Base-by-base conservation (phyloP, 306 rosid genomes). In the Cucurbita argyrosperma region DNA sequence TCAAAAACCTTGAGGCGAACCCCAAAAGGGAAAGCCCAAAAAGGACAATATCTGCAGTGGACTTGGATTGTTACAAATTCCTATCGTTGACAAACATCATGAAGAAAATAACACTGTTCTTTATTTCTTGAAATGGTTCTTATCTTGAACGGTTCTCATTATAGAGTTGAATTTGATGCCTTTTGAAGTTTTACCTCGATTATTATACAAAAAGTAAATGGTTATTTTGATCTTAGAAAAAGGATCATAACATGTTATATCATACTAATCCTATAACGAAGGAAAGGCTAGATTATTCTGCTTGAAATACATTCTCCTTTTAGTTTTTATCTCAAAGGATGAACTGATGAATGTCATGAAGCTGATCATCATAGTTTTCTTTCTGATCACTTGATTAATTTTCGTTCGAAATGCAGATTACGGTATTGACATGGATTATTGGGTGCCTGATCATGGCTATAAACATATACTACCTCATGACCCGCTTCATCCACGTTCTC, bases 401-500 rank as follows among this genome's bases (percentile, higher is more conserved):
- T n/a, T 16, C 0, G 16, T 35, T 70, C 2, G 60, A 49, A 70
- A 51, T 83, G 87, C 87, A 94, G 99, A 78, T 89, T 58, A 79
- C 96, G 3, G 80, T 79, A 5, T 10, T 88, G n/a, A 91, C 96
- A 68, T 91, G 99, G 97, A 77, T 94, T 58, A 82, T 94, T 8
- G 87, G 90, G 37, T 80, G 74, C 62, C 78, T 83, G 60, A 80
- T 94, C 51, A 94, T 94, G 97, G 86, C 84, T 76, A 91, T 94
- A 51, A 94, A 94, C 46, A 74, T 91, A 79, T 91, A 89, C 88
- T 94, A 84, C 79, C 56, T 94, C 71, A 59, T 89, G 6, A 86
- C 80, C 7, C 80, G 89, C 54, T 94, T 94, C 82, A 72, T 91
- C 75, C 84, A 86, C 74, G 62, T 94, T 76, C 96, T 94, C 72